Conservation (phyloP, 768 basidiomycete genomes). For the Boletus rufocinnamomeus region DNA sequence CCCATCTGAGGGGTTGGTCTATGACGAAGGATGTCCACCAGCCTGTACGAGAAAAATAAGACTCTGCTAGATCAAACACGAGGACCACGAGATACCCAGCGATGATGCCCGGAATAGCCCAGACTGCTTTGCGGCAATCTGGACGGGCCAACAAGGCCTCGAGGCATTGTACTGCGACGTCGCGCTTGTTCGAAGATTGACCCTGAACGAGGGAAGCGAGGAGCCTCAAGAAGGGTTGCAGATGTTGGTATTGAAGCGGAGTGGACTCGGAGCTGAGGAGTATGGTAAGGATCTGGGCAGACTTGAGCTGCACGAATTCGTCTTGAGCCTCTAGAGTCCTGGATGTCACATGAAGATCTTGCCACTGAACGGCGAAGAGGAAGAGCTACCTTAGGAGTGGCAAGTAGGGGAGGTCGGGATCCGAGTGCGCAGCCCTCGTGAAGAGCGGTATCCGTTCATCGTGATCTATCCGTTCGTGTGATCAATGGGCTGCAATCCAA, state of each 20-base stretch:
- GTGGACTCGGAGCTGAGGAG: conserved; percentile 66
- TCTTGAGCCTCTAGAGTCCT: conserved; percentile 85
- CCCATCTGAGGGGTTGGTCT: conserved; percentile 90
- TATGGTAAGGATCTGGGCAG: conserved; percentile 84
- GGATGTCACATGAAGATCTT: conserved; percentile 10
- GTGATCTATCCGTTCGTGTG: conserved; percentile 54
- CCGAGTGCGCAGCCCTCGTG: conserved; percentile 56
- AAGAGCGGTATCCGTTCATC: conserved; percentile 86
- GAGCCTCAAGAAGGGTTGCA: conserved; percentile 59
- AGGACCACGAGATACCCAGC: conserved; percentile 50
- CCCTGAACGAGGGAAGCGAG: conserved; percentile 66
- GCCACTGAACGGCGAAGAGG: not conserved
- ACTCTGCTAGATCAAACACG: not conserved
- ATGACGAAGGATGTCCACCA: conserved; percentile 80
- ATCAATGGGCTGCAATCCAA: not conserved
- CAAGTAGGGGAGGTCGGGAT: conserved; percentile 77
- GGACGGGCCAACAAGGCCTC: conserved; percentile 82
- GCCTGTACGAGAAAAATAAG: conserved; percentile 42
- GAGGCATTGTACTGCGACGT: conserved; percentile 89
- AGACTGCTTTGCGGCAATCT: conserved; percentile 77
- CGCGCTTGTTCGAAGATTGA: conserved; percentile 66
- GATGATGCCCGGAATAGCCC: conserved; percentile 70
- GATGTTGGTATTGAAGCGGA: conserved; percentile 50
- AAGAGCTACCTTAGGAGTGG: conserved; percentile 68
- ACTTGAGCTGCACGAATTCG: conserved; percentile 93